Percentiles rank a stretch among this genome's conserved stretches.
These are phyloP conservation scores for Omphalotus olearius DNA, from an alignment of 1,284 basidiomycete species.

Conservation along the genomic window DNA sequence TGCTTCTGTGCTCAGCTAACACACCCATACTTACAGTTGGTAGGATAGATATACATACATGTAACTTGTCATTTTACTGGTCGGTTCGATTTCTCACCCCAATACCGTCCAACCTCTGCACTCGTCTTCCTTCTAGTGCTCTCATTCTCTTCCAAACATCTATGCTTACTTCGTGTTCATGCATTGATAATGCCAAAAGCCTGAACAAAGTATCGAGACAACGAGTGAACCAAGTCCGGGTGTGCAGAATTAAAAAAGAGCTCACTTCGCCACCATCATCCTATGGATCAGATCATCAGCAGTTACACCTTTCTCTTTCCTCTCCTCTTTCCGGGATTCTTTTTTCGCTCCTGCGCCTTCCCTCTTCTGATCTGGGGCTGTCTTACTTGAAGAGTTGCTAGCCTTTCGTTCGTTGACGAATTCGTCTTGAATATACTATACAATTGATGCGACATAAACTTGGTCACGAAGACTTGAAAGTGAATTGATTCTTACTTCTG, in stretches of 20 bases:
- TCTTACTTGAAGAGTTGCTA: conserved; percentile 9
- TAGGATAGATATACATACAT: too few relatives aligned
- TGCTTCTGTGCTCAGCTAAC: too few relatives aligned
- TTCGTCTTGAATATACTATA: conserved; percentile 68
- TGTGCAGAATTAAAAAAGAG: conserved; percentile 9
- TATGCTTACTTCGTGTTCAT: conserved; percentile 39
- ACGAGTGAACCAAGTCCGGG: not conserved
- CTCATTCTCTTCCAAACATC: conserved; percentile 47
- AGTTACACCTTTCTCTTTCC: conserved; percentile 31
- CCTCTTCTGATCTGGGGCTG: not conserved
- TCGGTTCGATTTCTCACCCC: too few relatives aligned
- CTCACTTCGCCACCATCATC: conserved; percentile 64
- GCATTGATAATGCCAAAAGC: conserved; percentile 44
- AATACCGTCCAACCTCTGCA: not conserved
- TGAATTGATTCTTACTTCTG: conserved; percentile 32
- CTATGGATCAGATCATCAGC: conserved; percentile 58
- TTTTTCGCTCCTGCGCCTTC: conserved; percentile 8
- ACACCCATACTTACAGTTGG: too few relatives aligned
- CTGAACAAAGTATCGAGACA: conserved; percentile 32
- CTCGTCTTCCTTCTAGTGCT: conserved; percentile 29
- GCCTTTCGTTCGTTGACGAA: conserved; percentile 60
- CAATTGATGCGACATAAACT: not conserved
- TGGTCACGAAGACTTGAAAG: too few relatives aligned
- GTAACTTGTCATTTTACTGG: too few relatives aligned
- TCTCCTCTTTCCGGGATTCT: not conserved